Base-by-base conservation (phyloP, 805 yeast species). In the Candida coleopterorum region DNA sequence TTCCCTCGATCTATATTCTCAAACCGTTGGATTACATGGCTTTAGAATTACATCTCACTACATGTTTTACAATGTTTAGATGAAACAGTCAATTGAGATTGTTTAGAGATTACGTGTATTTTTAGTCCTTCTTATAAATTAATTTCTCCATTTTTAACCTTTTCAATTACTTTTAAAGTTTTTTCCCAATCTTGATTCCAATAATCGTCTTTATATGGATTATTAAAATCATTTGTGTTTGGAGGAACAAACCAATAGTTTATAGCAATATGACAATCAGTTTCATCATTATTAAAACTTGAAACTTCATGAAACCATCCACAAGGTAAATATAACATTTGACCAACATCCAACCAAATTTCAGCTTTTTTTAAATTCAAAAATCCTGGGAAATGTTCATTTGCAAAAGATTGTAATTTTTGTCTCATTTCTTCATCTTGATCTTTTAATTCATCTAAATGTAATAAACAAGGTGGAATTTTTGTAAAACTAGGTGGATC, bases 281-380 rank as follows among this genome's bases (percentile, higher is more conserved):
- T 50, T 11, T 46, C 52, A 11, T 41, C 29, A 8, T 52, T 53
- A 3, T 81, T 80, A 52, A 64, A 79, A 8, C 85, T 79, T 1
- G 85, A 73, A 2, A 83, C 90, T 53, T 83, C 90, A 52, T 83
- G 90, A 49, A 83, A 83, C 89, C 89, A 83, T 3, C 90, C 88
- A 1, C 84, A 73, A 0, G 90, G 90, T 18, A 83, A 52, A 50
- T 74, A 83, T 16, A 83, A 53, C 79, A 80, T 75, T 33, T 81
- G 77, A 0, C 87, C 87, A 0, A 81, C 78, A 20, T 68, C 50
- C 18, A 83, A 45, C 50, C 70, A 62, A 2, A 77, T 77, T 12
- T 68, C 61, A 11, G 70, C 49, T 31, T 66, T 63, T 14, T 62
- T 55, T 2, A 76, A 61, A 1, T 56, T 42, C 27, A 67, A 49